Evolutionary conservation across 495 filamentous ascomycete genomes (phyloP), one percentile per base, ranked within the genome.

Genomic region (Penicillium bovifimosum): DNA sequence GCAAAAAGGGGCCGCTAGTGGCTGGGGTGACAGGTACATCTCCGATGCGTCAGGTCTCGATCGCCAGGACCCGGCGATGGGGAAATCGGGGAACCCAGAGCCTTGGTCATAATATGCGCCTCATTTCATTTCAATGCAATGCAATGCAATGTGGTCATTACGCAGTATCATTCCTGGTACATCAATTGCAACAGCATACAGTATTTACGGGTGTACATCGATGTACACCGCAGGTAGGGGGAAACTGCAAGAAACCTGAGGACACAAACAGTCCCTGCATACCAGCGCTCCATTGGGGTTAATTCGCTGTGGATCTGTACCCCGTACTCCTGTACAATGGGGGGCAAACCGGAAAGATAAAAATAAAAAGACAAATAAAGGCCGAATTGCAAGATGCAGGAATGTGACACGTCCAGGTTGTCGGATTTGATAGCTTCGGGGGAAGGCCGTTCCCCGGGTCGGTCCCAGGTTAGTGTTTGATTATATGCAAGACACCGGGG

Each of bases 391-490:
- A 31, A 32, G 27, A 29, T 45, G 17, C 29, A 34, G 5, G 49
- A 52, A 57, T 59, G 53, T 64, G 59, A 62, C 46, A 42, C 42
- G 53, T 64, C 59, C 53, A 43, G 43, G 34, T 52, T 36, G 24
- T 34, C 41, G 50, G 56, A 59, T 43, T 52, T 51, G 59, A 55
- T 52, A 64, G 58, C 58, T 57, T 58, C 58, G 54, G 54, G 58
- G 58, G 58, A 60, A 61, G 44, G 32, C 47, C 26, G 28, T 50
- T 62, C 49, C 59, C 50, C 53, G 55, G 51, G 47, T 39, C 50
- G 51, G 47, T 39, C 50, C 20, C 48, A 40, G 38, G 40, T 46
- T 50, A 44, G 32, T 33, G 32, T 33, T 18, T 44, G 56, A 55
- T 48, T 41, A 18, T 47, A 59, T 56, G 55, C 61, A 63, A 20